A percentile compares a stretch with the other conserved stretches of the same genome.
Evolutionary conservation across 2,329 filamentous ascomycete genomes (phyloP).

Genomic region (Mycosphaerella arachidis): DNA sequence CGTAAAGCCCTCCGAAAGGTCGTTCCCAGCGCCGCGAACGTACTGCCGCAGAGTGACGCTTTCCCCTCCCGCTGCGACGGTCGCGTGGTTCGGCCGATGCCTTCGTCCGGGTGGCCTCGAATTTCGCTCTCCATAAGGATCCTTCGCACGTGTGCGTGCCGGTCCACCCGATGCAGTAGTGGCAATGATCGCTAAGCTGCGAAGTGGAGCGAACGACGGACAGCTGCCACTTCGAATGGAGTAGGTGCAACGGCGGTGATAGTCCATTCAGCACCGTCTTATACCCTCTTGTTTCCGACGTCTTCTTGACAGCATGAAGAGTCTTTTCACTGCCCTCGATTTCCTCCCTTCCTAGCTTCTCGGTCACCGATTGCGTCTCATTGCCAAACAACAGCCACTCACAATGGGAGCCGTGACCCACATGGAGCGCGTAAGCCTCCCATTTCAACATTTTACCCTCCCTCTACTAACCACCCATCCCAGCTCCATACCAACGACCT

Average conservation of each 20-base stretch:
- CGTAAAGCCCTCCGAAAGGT: neutral
- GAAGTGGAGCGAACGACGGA: neutral
- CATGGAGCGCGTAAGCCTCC: slow-evolving; percentile 12
- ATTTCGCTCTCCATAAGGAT: neutral
- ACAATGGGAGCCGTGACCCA: slow-evolving; percentile 6
- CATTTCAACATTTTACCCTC: neutral
- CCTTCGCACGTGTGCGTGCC: neutral
- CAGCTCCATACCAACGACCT: slow-evolving; percentile 34
- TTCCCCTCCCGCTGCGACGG: neutral
- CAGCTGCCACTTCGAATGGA: neutral
- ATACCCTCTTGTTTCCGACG: neutral
- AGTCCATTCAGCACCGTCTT: neutral
- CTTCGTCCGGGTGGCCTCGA: neutral
- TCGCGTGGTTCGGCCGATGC: neutral
- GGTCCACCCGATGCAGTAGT: neutral
- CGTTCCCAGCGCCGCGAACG: no score
- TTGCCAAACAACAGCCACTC: no score
- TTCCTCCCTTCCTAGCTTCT: neutral
- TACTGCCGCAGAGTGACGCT: neutral
- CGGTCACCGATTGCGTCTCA: neutral
- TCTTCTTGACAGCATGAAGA: neutral
- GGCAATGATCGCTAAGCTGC: neutral
- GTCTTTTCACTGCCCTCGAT: no score
- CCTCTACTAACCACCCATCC: neutral
- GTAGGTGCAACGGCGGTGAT: neutral